These are phyloP conservation scores for Penicillium janthinellum DNA, from an alignment of 2,329 filamentous ascomycete species.

Conservation along the genomic window DNA sequence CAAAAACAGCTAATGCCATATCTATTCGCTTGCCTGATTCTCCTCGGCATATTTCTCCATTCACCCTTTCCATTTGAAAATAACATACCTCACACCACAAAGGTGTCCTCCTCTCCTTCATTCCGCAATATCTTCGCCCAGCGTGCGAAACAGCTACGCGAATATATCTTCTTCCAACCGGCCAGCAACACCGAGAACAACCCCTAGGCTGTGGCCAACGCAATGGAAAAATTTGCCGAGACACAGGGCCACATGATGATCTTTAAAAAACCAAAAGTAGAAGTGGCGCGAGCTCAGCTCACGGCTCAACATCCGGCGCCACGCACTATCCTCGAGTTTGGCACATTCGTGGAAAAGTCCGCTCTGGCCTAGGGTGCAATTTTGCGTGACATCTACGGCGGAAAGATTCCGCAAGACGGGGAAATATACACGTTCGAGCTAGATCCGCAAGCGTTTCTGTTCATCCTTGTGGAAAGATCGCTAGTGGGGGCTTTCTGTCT, in stretches of 20 bases:
- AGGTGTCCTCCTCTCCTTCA: background rate
- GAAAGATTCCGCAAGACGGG: constrained; percentile 17
- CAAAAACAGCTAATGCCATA: too few species aligned
- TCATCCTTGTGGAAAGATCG: too few species aligned
- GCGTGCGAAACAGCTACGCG: constrained; percentile 17
- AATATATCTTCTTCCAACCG: constrained; percentile 25
- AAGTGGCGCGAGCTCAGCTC: constrained; percentile 25
- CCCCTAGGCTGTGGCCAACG: constrained; percentile 31
- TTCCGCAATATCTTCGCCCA: constrained; percentile 6
- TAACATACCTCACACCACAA: constrained; percentile 6
- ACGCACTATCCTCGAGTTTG: constrained; percentile 39
- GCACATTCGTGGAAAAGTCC: constrained; percentile 41
- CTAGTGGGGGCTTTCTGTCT: too few species aligned
- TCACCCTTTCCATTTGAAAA: constrained; percentile 2
- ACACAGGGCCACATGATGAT: constrained; percentile 36
- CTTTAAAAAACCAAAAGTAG: constrained; percentile 33
- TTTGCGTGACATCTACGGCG: constrained; percentile 28
- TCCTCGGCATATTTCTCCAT: constrained; percentile 5
- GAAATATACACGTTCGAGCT: constrained; percentile 44
- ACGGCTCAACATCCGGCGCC: constrained; percentile 29
- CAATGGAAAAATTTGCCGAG: constrained; percentile 37
- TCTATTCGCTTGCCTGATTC: constrained; percentile 3
- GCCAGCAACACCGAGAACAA: constrained; percentile 24
- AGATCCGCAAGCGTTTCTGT: constrained; percentile 23
- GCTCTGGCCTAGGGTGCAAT: constrained; percentile 37